Evolutionary conservation across 805 yeast genomes (phyloP).

Genomic region (Yamadazyma olivae): DNA sequence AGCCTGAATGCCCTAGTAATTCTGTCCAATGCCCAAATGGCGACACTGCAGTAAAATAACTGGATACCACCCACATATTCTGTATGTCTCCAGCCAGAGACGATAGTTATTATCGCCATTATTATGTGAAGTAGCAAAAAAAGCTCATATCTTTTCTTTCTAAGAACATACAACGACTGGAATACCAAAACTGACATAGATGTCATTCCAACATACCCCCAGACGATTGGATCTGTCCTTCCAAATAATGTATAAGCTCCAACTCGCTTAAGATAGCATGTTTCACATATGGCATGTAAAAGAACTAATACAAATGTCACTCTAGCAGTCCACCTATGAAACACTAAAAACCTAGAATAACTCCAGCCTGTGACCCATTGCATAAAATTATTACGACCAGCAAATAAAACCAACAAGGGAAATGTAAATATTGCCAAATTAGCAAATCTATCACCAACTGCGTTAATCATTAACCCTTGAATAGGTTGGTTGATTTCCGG

Average conservation of each 20-base stretch:
- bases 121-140: constrained; percentile 32
- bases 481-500: constrained; percentile 17
- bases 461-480: constrained; percentile 18
- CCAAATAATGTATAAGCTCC: constrained; percentile 12
- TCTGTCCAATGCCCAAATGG: constrained; percentile 38
- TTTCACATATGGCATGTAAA: constrained; percentile 38
- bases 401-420: constrained; percentile 56
- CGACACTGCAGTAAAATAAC: constrained; percentile 28
- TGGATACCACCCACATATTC: constrained; percentile 28
- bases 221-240: constrained; percentile 19
- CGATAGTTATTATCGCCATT: constrained; percentile 39
- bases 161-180: constrained; percentile 31
- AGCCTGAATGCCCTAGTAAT: constrained; percentile 25
- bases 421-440: constrained; percentile 41
- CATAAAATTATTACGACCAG: constrained; percentile 61
- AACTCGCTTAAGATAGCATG: constrained; percentile 17
- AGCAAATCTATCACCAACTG: constrained; percentile 51
- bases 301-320: constrained; percentile 23
- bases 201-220: constrained; percentile 39
- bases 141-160: constrained; percentile 36
- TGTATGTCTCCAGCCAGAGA: constrained; percentile 45
- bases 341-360: constrained; percentile 39
- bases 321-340: constrained; percentile 46
- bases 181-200: constrained; percentile 26
- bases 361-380: constrained; percentile 60